Conservation (phyloP, 148 eudicot species). For the Nepenthes gracilis region DNA sequence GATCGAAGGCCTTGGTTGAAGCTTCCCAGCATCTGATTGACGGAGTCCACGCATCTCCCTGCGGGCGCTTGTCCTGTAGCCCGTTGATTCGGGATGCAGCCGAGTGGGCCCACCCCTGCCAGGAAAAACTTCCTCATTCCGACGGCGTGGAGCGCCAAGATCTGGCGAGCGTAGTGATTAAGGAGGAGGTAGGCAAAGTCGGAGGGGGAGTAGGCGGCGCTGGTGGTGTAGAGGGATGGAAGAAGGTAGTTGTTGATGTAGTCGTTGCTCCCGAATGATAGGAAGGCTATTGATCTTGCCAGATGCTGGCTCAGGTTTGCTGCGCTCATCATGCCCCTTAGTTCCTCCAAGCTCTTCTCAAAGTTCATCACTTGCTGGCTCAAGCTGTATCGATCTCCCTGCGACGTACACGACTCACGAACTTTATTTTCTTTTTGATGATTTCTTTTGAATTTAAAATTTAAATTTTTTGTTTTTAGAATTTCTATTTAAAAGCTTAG, state of each 20-base stretch:
- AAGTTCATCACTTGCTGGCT: conserved; percentile 77
- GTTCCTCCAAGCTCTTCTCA: conserved; percentile 48
- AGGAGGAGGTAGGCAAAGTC: conserved; percentile 72
- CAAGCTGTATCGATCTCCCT: conserved; percentile 69
- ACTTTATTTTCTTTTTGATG: not conserved
- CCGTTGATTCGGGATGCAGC: conserved; percentile 83
- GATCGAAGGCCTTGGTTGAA: conserved; percentile 66
- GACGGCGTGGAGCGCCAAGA: conserved; percentile 52
- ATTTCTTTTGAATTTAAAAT: not conserved
- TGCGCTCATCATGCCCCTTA: conserved; percentile 34
- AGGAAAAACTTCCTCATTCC: conserved; percentile 76
- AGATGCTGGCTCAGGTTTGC: conserved; percentile 33
- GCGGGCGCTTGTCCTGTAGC: conserved; percentile 51
- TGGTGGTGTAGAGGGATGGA: conserved; percentile 44
- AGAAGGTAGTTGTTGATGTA: conserved; percentile 93
- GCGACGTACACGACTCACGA: not conserved
- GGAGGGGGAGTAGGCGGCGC: conserved; percentile 47
- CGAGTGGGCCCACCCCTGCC: conserved; percentile 63
- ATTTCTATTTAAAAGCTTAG: too few species aligned
- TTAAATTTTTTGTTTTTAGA: not conserved
- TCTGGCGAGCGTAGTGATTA: conserved; percentile 53
- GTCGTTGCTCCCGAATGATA: conserved; percentile 85
- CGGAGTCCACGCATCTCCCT: conserved; percentile 68
- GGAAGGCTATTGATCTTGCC: conserved; percentile 43
- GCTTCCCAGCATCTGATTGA: conserved; percentile 71